Evolutionary conservation across 371 early-diverging fungal species (phyloP), one percentile per base, ranked within the genome.

Genomic region (Catenaria anguillulae): DNA sequence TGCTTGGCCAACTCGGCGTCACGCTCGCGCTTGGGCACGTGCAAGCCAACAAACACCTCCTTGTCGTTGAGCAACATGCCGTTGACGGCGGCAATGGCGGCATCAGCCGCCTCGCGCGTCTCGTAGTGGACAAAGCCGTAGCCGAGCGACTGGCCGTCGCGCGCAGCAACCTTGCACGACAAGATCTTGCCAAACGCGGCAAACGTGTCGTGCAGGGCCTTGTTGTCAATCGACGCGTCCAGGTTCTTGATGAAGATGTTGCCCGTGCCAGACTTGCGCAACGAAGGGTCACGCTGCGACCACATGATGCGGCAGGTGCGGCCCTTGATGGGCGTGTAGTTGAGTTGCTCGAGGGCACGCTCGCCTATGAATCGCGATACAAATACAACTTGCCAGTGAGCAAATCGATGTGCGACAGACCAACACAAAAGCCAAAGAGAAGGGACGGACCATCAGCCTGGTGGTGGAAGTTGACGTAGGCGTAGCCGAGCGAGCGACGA

Each of bases 231-330:
- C 63, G 89, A 70, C 56, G 84, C 73, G 76, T 96, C 95, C 54
- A 99, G 80, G 87, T 99, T 99, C 85, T 99, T 99, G 82, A 99
- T 98, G 77, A 99, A 95, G 70, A 99, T 87, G 80, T 99, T 99
- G 66, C 96, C 97, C 34, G 83, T 77, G 54, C 97, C 96, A 63
- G 85, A 83, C 73, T 85, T 84, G 75, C 98, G 93, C 66, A 90
- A 79, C 61, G 92, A 81, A 33, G 98, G 98, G 78, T 98, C 96
- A 65, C 98, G 89, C 82, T 98, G 93, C 62, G 93, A 92, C 96
- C 96, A 98, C 98, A 98, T 98, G 75, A 98, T 93, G 67, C 98
- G 92, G 79, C 96, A 93, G 60, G 93, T 83, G 67, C 85, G 84
- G 66, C 89, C 92, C 82, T 91, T 92, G 73, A 97, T 84, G 72